phyloP scores from a whole-genome alignment of 2,329 filamentous ascomycete species.

The Whalleya microplaca region DNA sequence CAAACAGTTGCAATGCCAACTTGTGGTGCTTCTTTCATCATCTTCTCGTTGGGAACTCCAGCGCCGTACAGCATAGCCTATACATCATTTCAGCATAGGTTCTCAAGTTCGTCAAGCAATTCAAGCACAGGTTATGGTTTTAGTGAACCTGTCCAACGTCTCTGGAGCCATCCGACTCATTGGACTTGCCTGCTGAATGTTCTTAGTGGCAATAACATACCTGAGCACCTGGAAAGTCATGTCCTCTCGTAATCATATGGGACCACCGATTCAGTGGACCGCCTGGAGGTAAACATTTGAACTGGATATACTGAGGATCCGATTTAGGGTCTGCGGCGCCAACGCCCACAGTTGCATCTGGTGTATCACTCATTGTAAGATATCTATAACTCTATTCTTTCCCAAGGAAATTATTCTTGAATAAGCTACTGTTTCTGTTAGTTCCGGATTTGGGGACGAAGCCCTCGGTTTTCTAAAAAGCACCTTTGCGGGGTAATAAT shows the following conservation, averaged over 20 bases:
- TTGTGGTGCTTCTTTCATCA: slow-evolving; percentile 89
- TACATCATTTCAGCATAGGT: slow-evolving; percentile 2
- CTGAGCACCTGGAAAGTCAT: slow-evolving; percentile 92
- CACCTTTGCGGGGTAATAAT: slow-evolving; percentile 18
- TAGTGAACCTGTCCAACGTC: neutral
- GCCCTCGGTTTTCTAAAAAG: neutral
- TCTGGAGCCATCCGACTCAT: neutral
- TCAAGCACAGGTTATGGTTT: neutral
- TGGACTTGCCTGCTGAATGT: neutral
- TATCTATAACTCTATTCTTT: neutral
- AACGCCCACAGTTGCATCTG: slow-evolving; percentile 20
- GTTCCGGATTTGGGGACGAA: neutral
- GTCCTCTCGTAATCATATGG: slow-evolving; percentile 75
- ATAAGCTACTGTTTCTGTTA: neutral
- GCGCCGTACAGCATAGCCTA: slow-evolving; percentile 95
- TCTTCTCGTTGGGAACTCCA: slow-evolving; percentile 78
- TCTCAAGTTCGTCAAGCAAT: neutral
- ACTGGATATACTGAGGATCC: slow-evolving; percentile 57
- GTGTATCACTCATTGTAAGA: slow-evolving; percentile 28
- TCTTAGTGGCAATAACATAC: slow-evolving; percentile 46
- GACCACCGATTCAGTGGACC: slow-evolving; percentile 82
- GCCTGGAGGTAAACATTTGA: slow-evolving; percentile 54
- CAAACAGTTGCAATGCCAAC: slow-evolving; percentile 90
- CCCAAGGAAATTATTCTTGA: neutral
- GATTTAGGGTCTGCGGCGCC: slow-evolving; percentile 46